Conservation (phyloP, 2,329 filamentous ascomycete species). For the Xylaria sp. region DNA sequence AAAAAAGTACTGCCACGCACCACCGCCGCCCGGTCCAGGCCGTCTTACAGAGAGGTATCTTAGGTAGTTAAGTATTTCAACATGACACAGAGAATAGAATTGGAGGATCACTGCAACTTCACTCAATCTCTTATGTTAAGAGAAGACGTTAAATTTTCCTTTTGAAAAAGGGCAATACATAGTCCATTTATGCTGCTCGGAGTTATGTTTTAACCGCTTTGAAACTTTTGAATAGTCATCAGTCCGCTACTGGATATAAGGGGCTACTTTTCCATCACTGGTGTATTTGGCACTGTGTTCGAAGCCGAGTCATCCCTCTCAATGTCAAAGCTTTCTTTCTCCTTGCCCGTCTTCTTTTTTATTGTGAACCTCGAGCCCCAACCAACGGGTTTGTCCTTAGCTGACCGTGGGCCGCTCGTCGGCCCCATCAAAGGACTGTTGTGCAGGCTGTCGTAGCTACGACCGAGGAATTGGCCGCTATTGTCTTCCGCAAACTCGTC, state of each 20-base stretch:
- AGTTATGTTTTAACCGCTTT: neutral
- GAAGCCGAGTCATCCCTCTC: conserved; percentile 55
- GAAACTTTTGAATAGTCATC: conserved; percentile 4
- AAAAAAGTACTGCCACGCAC: conserved; percentile 42
- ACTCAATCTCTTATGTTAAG: neutral
- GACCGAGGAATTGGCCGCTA: conserved; percentile 53
- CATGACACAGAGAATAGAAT: neutral
- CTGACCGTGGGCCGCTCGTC: conserved; percentile 56
- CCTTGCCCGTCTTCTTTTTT: conserved; percentile 67
- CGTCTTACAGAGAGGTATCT: conserved; percentile 11
- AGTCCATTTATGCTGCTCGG: neutral
- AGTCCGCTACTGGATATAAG: conserved; percentile 12
- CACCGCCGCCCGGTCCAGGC: conserved; percentile 40
- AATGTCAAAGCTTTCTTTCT: conserved; percentile 67
- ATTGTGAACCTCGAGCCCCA: conserved; percentile 66
- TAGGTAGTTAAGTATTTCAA: neutral
- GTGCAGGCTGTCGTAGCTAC: conserved; percentile 66
- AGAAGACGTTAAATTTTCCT: neutral
- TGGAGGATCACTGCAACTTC: neutral
- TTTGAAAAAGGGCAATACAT: neutral
- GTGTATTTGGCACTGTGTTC: conserved; percentile 35
- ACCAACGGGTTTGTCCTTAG: conserved; percentile 59
- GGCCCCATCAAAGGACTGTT: conserved; percentile 68
- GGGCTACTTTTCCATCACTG: conserved; percentile 41
- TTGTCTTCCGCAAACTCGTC: conserved; percentile 64